Percentiles rank a stretch among this genome's conserved stretches.
phyloP scores from a whole-genome alignment of 1,284 basidiomycete species.

The Fomitopsis pinicola region DNA sequence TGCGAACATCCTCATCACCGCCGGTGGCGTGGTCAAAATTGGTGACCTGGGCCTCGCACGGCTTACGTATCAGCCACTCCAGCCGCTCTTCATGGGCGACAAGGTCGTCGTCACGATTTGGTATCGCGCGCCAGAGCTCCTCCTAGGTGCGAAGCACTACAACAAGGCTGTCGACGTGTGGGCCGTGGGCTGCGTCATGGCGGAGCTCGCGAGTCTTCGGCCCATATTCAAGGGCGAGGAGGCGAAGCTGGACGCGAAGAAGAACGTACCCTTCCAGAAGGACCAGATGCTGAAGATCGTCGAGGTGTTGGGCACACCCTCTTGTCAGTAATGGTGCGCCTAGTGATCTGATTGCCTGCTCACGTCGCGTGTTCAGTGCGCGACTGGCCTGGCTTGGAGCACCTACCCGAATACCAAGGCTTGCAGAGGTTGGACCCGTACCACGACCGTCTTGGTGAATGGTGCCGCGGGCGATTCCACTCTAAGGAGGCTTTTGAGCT shows the following conservation, averaged over 20 bases:
- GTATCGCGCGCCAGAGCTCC: constrained; percentile 95
- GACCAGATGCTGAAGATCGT: constrained; percentile 96
- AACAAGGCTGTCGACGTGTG: constrained; percentile 94
- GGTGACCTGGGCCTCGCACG: constrained; percentile 95
- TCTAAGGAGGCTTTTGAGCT: constrained; percentile 75
- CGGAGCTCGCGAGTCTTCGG: constrained; percentile 87
- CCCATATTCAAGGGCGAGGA: constrained; percentile 99
- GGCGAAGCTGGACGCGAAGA: constrained; percentile 90
- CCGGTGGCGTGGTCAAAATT: constrained; percentile 90
- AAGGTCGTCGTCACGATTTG: constrained; percentile 99
- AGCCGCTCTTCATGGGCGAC: constrained; percentile 85
- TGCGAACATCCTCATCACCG: constrained; percentile 96
- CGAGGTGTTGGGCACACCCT: constrained; percentile 89
- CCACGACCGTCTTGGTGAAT: constrained; percentile 64
- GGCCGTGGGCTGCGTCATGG: constrained; percentile 97
- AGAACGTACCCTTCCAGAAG: constrained; percentile 90
- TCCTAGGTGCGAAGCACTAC: constrained; percentile 95
- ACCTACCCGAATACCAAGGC: constrained; percentile 86
- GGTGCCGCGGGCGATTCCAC: constrained; percentile 72
- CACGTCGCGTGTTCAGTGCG: constrained; percentile 44
- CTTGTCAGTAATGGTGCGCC: constrained; percentile 44
- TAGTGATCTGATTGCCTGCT: background rate
- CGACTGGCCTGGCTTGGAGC: constrained; percentile 84
- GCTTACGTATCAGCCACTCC: constrained; percentile 80
- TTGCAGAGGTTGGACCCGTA: constrained; percentile 81